Base-by-base conservation (phyloP, 2,329 filamentous ascomycete genomes). In the Colletotrichum sp. region DNA sequence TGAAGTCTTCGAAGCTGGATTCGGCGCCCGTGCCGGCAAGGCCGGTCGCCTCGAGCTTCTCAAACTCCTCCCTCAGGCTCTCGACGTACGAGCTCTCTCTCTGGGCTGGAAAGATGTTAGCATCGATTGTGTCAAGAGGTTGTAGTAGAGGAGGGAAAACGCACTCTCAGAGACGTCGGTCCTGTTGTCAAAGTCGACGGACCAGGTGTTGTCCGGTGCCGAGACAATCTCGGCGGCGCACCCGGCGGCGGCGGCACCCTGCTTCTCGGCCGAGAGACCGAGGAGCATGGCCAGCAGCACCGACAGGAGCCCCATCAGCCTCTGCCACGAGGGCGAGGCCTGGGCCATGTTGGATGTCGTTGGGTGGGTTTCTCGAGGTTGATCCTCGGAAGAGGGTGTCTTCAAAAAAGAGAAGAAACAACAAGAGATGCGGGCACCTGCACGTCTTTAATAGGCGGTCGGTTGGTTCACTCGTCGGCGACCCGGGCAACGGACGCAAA, bases 251-350 rank as follows among this genome's bases (percentile, higher is more conserved):
- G 64, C 74, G 36, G 74, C 74, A 68, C 64, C 70, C 16, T 76
- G 64, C 58, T 55, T 43, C 65, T 72, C 70, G 43, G 71, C 48
- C 65, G 74, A 74, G 18, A 65, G 70, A 58, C 74, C 65, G 48
- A 74, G 43, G n/a, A 76, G 34, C 74, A 76, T 58, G 34, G 74
- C 65, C 70, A 76, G 71, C 32, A 76, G 74, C 74, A 76, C 74
- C 58, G 70, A 69, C 58, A 76, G 65, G 55, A 76, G 71, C 70
- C 70, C 74, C 48, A 76, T 26, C 71, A 76, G 74, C 65, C 74
- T 76, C 36, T 74, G 74, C 74, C 74, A 76, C 28, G 74, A 52
- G 52, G 71, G 70, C 74, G 71, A 74, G 70, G 74, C 57, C 70
- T 74, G 74, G 71, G 74, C 74, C 74, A 76, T 76, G 48, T 58